These are phyloP conservation scores for Zoysia japonica DNA, from an alignment of 176 grass and related monocot genomes.

Conservation along the genomic window DNA sequence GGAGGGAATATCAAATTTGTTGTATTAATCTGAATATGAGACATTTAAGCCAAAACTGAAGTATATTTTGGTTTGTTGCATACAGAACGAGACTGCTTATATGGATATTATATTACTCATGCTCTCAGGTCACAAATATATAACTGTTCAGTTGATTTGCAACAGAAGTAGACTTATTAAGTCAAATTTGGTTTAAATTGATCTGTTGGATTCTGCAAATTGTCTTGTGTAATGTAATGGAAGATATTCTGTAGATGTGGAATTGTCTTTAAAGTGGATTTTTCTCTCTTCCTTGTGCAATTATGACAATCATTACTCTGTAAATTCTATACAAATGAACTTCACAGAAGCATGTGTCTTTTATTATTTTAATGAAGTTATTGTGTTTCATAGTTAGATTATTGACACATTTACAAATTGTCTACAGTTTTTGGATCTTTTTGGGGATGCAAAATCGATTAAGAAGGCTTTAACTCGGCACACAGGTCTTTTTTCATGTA, in stretches of 20 bases:
- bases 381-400: neutral
- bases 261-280: neutral
- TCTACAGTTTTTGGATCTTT: slow-evolving; percentile 87
- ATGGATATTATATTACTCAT: neutral
- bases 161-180: neutral
- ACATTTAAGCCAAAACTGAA: neutral
- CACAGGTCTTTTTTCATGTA: slow-evolving; percentile 63
- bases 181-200: neutral
- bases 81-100: neutral
- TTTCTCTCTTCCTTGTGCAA: neutral
- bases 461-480: slow-evolving; percentile 79
- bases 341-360: neutral
- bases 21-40: neutral
- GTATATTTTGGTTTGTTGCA: neutral
- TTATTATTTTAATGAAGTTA: neutral
- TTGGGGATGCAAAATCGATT: slow-evolving; percentile 84
- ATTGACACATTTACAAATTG: slow-evolving; percentile 33
- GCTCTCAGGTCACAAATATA: neutral
- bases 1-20: neutral
- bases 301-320: neutral
- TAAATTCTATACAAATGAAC: slow-evolving; percentile 2
- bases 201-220: neutral
- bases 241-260: neutral
- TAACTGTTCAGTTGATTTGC: neutral
- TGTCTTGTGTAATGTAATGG: neutral